These are phyloP conservation scores for Venustampulla echinocandica DNA, from an alignment of 495 filamentous ascomycete genomes.

Conservation along the genomic window DNA sequence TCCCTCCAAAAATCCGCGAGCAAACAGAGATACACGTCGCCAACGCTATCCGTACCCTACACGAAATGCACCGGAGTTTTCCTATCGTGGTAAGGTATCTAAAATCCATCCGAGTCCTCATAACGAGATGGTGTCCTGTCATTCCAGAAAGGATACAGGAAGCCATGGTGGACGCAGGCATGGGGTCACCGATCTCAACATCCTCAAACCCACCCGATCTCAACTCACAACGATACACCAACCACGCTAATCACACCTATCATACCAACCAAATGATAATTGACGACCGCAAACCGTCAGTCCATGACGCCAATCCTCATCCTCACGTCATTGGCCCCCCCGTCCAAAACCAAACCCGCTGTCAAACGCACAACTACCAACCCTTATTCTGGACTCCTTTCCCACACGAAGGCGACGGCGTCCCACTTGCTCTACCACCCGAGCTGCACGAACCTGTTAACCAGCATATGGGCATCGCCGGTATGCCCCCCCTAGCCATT, in stretches of 20 bases:
- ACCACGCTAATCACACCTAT: not conserved
- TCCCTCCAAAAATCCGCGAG: slow-evolving; percentile 12
- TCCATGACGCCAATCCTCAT: slow-evolving; percentile 4
- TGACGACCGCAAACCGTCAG: slow-evolving; percentile 3
- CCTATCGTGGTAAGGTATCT: slow-evolving; percentile 17
- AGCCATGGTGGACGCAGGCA: slow-evolving; percentile 1
- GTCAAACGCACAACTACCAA: not conserved
- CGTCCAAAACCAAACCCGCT: not conserved
- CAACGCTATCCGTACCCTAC: slow-evolving; percentile 18
- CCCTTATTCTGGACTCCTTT: slow-evolving; percentile 25
- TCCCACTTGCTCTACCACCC: slow-evolving; percentile 12
- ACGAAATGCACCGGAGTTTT: slow-evolving; percentile 18
- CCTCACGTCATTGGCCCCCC: not conserved
- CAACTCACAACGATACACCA: not conserved
- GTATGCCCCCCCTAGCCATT: slow-evolving; percentile 6
- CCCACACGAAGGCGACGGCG: slow-evolving; percentile 8
- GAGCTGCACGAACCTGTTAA: not conserved
- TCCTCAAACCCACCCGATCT: not conserved
- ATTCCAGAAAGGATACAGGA: slow-evolving; percentile 21
- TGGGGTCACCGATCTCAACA: slow-evolving; percentile 1
- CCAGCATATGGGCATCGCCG: slow-evolving; percentile 14
- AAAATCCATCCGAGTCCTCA: slow-evolving; percentile 20
- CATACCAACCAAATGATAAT: not conserved
- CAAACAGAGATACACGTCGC: slow-evolving; percentile 6
- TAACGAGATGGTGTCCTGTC: slow-evolving; percentile 23